Evolutionary conservation across 2,329 filamentous ascomycete species (phyloP).

Genomic region (Xylaria sp.): DNA sequence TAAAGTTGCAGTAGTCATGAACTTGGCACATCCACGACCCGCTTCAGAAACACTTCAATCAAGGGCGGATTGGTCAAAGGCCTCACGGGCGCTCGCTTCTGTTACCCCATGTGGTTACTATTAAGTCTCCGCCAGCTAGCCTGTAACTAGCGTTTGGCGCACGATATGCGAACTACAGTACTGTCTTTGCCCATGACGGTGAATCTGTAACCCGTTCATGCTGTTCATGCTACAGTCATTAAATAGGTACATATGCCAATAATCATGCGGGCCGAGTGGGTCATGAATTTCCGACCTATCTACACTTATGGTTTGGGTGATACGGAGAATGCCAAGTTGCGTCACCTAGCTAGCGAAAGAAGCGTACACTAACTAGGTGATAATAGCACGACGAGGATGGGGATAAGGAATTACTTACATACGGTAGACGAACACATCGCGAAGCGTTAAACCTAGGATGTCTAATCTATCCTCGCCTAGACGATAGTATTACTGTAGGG

Average conservation of each 20-base stretch:
- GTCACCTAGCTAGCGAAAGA: no score
- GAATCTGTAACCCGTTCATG: conserved; percentile 20
- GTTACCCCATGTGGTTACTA: conserved; percentile 2
- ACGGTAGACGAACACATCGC: background rate
- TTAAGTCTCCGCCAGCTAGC: background rate
- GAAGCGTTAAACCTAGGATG: no score
- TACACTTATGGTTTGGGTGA: background rate
- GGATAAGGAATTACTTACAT: conserved; percentile 8
- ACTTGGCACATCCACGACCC: conserved; percentile 12
- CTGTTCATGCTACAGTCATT: conserved; percentile 15
- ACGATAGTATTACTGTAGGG: background rate
- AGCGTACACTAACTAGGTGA: background rate
- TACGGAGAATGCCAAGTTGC: conserved; percentile 3
- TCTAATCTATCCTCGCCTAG: no score
- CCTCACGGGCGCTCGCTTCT: conserved; percentile 2
- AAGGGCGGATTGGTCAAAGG: background rate
- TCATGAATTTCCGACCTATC: conserved; percentile 1
- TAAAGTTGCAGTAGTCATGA: conserved; percentile 3
- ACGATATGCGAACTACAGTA: conserved; percentile 16
- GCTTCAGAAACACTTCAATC: conserved; percentile 3
- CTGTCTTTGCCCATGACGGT: conserved; percentile 6
- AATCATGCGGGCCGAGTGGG: conserved; percentile 4
- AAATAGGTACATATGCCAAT: conserved; percentile 20
- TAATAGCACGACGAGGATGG: background rate
- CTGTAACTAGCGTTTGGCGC: conserved; percentile 11